These are phyloP conservation scores for Puccinia novopanici DNA, from an alignment of 1,284 basidiomycete species.

Conservation along the genomic window DNA sequence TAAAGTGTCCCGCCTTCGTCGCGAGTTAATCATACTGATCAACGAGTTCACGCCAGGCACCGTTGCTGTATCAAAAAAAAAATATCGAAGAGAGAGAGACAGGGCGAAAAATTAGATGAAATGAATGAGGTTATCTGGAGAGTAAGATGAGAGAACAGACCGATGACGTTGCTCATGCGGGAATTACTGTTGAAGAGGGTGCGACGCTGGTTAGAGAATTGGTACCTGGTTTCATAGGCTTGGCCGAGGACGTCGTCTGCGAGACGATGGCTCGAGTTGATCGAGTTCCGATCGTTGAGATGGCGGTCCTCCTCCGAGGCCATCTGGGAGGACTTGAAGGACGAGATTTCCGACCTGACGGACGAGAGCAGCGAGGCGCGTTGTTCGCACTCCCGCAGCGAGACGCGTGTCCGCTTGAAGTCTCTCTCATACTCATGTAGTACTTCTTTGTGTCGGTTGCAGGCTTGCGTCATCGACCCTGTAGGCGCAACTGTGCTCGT, in stretches of 20 bases:
- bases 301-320: slow-evolving; percentile 35
- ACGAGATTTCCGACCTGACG: slow-evolving; percentile 43
- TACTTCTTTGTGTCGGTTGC: slow-evolving; percentile 39
- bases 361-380: slow-evolving; percentile 45
- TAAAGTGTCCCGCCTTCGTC: slow-evolving; percentile 83
- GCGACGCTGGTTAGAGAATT: slow-evolving; percentile 81
- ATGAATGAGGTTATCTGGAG: background rate
- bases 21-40: slow-evolving; percentile 85
- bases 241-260: slow-evolving; percentile 62
- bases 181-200: slow-evolving; percentile 75
- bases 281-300: slow-evolving; percentile 34
- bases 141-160: slow-evolving; percentile 62
- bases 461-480: slow-evolving; percentile 31
- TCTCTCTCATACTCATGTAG: slow-evolving; percentile 34
- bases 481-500: slow-evolving; percentile 23
- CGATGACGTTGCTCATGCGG: slow-evolving; percentile 78
- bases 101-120: slow-evolving; percentile 21
- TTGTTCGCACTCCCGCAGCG: slow-evolving; percentile 40
- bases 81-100: background rate
- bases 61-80: slow-evolving; percentile 64
- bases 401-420: slow-evolving; percentile 41
- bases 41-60: slow-evolving; percentile 92
- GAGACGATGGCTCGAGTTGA: slow-evolving; percentile 31
- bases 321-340: slow-evolving; percentile 38
- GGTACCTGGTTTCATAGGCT: slow-evolving; percentile 94